Base-by-base conservation (phyloP, 2,329 filamentous ascomycete genomes). In the Colletotrichum sp. region DNA sequence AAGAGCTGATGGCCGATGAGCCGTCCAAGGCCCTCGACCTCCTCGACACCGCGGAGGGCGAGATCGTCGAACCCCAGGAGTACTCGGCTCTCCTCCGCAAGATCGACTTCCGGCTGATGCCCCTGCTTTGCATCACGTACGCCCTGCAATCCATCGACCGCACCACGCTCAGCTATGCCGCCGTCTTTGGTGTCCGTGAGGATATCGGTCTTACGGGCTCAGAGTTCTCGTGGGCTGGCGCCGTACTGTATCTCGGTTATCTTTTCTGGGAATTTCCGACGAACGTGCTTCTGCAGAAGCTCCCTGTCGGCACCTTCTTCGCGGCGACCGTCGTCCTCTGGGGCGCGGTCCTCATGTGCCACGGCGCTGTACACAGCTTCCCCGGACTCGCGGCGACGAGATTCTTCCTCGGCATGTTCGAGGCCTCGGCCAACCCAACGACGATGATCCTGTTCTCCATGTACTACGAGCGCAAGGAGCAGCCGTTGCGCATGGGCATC, bases 191-290 rank as follows among this genome's bases (percentile, higher is more conserved):
- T 26, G 80, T 92, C 8, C 83, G 86, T 36, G 78, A 84, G 30
- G 90, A 92, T 77, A 86, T 87, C 2, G 76, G 86, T 57, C 86
- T 92, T 12, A 86, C 82, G 0, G 90, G 89, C 1, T 86, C 88
- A 72, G 86, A 92, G 76, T 92, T 92, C 82, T 91, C 90, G 0
- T 81, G 92, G 21, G 81, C 92, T n/a, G 88, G 89, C 16, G 91
- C 90, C 5, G 90, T 93, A 57, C 84, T 87, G 1, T 86, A 91
- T 1, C 90, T 93, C 26, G 91, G 90, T 1, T 91, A 93, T 80
- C 85, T 93, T 38, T 88, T 84, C 61, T 92, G 90, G 89, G 90
- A 92, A 76, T 93, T 1, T 91, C 90, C 0, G 89, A 90, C 78
- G 86, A 89, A 4, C 89, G 91, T 71, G 34, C 82, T 93, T 12